Evolutionary conservation across 2,329 filamentous ascomycete genomes (phyloP).

Genomic region (Penicillium expansum): DNA sequence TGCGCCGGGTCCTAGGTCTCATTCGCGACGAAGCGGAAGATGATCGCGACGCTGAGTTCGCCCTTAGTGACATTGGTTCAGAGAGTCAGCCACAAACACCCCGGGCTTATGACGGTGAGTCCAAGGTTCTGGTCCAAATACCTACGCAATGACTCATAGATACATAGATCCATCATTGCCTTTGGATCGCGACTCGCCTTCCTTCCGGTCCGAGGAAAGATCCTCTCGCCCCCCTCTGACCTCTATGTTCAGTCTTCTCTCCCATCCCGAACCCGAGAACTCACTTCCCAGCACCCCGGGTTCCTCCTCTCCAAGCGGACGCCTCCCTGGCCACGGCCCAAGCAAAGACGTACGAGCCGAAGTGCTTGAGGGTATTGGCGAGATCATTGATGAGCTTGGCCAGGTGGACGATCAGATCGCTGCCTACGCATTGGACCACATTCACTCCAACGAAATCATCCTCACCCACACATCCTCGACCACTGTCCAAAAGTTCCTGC

Average conservation of each 20-base stretch:
- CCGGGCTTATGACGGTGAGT: slow-evolving; percentile 36
- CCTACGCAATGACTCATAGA: slow-evolving; percentile 12
- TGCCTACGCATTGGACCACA: slow-evolving; percentile 81
- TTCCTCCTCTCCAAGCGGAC: slow-evolving; percentile 36
- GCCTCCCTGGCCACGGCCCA: slow-evolving; percentile 28
- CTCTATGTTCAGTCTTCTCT: slow-evolving; percentile 85
- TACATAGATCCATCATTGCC: slow-evolving; percentile 29
- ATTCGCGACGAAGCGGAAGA: slow-evolving; percentile 90
- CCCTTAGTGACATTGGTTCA: slow-evolving; percentile 59
- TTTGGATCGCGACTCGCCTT: slow-evolving; percentile 28
- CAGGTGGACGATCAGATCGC: slow-evolving; percentile 93
- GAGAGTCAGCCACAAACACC: slow-evolving; percentile 51
- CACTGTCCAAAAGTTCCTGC: slow-evolving; percentile 84
- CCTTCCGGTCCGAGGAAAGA: slow-evolving; percentile 33
- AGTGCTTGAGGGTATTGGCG: slow-evolving; percentile 88
- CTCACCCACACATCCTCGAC: slow-evolving; percentile 82
- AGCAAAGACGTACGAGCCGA: slow-evolving; percentile 76
- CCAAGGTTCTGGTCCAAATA: background rate
- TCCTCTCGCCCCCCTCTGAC: slow-evolving; percentile 59
- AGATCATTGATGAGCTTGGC: slow-evolving; percentile 92
- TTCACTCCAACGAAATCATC: slow-evolving; percentile 89
- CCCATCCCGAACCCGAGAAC: slow-evolving; percentile 56
- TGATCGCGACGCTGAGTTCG: slow-evolving; percentile 64
- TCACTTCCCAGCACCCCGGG: slow-evolving; percentile 41
- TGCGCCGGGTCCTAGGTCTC: slow-evolving; percentile 81